These are phyloP conservation scores for Martensiomyces pterosporus DNA, from an alignment of 192 early-diverging fungal genomes.

Conservation along the genomic window DNA sequence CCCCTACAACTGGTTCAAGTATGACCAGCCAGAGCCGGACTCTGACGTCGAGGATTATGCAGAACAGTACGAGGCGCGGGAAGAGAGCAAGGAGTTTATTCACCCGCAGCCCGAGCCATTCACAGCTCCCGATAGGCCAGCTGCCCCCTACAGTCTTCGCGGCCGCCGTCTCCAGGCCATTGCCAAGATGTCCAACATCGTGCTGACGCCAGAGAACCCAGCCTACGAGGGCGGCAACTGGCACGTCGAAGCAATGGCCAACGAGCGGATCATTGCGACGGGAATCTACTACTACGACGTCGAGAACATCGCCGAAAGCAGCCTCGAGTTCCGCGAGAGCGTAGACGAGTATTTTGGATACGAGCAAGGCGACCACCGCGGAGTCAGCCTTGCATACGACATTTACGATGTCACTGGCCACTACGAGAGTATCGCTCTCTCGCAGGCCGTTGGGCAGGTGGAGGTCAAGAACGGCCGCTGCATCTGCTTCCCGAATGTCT, in stretches of 20 bases:
- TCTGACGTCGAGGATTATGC: slow-evolving; percentile 17
- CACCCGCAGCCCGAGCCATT: slow-evolving; percentile 41
- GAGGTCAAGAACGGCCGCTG: slow-evolving; percentile 54
- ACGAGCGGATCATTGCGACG: slow-evolving; percentile 69
- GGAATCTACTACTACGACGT: slow-evolving; percentile 71
- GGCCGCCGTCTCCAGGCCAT: slow-evolving; percentile 57
- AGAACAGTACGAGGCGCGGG: slow-evolving; percentile 21
- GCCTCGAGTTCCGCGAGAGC: slow-evolving; percentile 53
- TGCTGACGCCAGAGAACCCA: slow-evolving; percentile 63
- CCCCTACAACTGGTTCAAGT: slow-evolving; percentile 19
- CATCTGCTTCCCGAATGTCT: slow-evolving; percentile 68
- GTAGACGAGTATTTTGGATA: slow-evolving; percentile 14
- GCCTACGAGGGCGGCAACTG: slow-evolving; percentile 54
- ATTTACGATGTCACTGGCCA: slow-evolving; percentile 7
- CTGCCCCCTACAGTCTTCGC: slow-evolving; percentile 23
- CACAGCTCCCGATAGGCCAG: slow-evolving; percentile 19
- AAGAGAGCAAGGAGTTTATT: slow-evolving; percentile 12
- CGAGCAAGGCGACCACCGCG: slow-evolving; percentile 20
- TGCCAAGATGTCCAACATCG: slow-evolving; percentile 67
- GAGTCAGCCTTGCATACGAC: slow-evolving; percentile 37
- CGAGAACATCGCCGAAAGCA: slow-evolving; percentile 63
- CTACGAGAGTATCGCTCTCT: slow-evolving; percentile 8
- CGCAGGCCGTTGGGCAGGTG: slow-evolving; percentile 49
- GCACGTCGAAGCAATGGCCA: slow-evolving; percentile 70
- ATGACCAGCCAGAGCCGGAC: slow-evolving; percentile 8